Evolutionary conservation across 1,139 yeast species (phyloP).

Genomic region (Ogataea hybrid): DNA sequence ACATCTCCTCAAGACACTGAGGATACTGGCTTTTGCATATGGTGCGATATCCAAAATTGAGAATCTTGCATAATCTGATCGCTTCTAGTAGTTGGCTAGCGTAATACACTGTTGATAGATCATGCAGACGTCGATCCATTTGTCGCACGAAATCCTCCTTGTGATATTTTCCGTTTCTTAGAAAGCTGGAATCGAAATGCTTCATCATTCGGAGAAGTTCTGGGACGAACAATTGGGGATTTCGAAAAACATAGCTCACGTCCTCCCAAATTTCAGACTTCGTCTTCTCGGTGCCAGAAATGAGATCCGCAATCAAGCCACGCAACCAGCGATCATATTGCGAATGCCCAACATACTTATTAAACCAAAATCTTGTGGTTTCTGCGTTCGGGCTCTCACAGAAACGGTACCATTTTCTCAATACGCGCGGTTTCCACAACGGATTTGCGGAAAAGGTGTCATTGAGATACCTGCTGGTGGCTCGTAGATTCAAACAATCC

Average conservation of each 20-base stretch:
- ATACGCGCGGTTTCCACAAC: slow-evolving; percentile 18
- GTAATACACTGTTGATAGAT: slow-evolving; percentile 14
- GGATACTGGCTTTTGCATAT: slow-evolving; percentile 3
- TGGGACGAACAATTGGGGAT: slow-evolving; percentile 16
- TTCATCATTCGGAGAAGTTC: slow-evolving; percentile 16
- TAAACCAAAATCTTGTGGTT: neutral
- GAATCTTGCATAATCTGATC: slow-evolving; percentile 9
- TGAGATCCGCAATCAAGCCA: neutral
- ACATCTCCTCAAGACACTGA: slow-evolving; percentile 14
- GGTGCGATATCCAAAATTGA: slow-evolving; percentile 1
- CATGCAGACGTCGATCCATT: slow-evolving; percentile 5
- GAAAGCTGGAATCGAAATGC: slow-evolving; percentile 15
- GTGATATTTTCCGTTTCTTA: neutral
- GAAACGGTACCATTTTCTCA: slow-evolving; percentile 11
- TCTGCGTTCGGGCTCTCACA: neutral
- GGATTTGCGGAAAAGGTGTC: slow-evolving; percentile 7
- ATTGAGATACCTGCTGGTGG: slow-evolving; percentile 2
- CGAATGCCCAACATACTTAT: neutral
- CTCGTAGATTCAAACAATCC: slow-evolving; percentile 13
- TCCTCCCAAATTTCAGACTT: neutral
- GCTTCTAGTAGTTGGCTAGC: slow-evolving; percentile 21
- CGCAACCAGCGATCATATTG: neutral
- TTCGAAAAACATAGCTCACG: neutral
- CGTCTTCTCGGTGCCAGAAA: neutral
- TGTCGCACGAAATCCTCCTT: slow-evolving; percentile 3